These are phyloP conservation scores for Coemansia sp. DNA, from an alignment of 192 early-diverging fungal genomes.

Conservation along the genomic window DNA sequence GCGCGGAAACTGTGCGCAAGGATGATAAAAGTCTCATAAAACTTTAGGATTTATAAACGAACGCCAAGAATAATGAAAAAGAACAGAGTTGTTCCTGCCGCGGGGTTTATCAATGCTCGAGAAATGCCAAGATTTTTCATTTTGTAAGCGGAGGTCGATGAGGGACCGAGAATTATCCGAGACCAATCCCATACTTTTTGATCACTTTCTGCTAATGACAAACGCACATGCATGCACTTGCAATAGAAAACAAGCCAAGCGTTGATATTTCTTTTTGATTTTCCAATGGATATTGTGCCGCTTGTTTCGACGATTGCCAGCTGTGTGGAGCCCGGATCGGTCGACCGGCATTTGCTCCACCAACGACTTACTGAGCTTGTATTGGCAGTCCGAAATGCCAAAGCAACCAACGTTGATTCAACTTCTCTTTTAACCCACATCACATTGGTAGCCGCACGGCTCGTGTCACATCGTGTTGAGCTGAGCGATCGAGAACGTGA, in stretches of 20 bases:
- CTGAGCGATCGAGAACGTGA: conserved; percentile 35
- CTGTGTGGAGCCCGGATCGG: conserved; percentile 17
- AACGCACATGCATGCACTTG: no score
- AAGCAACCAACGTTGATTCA: conserved; percentile 25
- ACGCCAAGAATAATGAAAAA: no score
- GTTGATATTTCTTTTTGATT: conserved; percentile 6
- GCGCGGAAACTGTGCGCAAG: not conserved
- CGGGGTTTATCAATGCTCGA: no score
- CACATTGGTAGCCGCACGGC: conserved; percentile 17
- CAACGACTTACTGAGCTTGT: conserved; percentile 16
- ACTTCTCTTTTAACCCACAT: conserved; percentile 27
- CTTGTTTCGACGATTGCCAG: conserved; percentile 11
- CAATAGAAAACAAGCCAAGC: not conserved
- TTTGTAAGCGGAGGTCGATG: no score
- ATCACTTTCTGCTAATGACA: no score
- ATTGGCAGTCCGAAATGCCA: not conserved
- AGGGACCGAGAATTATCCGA: no score
- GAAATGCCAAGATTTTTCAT: no score
- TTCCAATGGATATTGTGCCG: conserved; percentile 27
- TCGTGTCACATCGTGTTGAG: conserved; percentile 11
- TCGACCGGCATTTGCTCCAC: conserved; percentile 7
- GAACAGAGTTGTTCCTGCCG: no score
- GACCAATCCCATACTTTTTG: no score
- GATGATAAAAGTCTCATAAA: not conserved
- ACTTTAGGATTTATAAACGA: no score